Evolutionary conservation across 192 early-diverging fungal species (phyloP).

Genomic region (Jimgerdemannia flammicorona): DNA sequence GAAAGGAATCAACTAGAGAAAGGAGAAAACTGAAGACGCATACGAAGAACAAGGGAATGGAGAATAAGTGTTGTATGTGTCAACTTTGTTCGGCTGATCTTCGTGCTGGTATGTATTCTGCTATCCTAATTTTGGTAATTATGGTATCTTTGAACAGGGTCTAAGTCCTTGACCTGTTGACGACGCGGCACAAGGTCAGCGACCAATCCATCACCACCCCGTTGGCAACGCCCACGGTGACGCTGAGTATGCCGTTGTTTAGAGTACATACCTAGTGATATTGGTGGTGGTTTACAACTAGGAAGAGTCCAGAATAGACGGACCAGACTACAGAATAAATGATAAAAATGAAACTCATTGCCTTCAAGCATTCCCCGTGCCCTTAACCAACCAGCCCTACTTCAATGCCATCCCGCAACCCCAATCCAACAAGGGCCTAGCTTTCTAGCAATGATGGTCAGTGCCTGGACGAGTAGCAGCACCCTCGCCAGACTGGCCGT

Average conservation of each 20-base stretch:
- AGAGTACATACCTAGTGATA: too few relatives aligned
- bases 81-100: constrained; percentile 47
- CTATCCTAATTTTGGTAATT: too few relatives aligned
- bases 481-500: constrained; percentile 46
- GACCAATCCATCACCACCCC: not conserved
- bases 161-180: constrained; percentile 33
- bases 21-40: constrained; percentile 81
- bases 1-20: constrained; percentile 85
- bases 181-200: constrained; percentile 12
- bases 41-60: constrained; percentile 68
- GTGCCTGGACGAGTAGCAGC: constrained; percentile 15
- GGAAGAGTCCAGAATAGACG: too few relatives aligned
- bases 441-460: constrained; percentile 23
- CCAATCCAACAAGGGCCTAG: constrained; percentile 54
- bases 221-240: constrained; percentile 2
- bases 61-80: constrained; percentile 50
- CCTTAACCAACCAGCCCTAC: too few relatives aligned
- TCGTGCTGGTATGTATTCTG: constrained; percentile 8
- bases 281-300: constrained; percentile 21
- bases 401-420: constrained; percentile 58
- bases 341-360: too few relatives aligned
- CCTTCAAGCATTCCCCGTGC: too few relatives aligned
- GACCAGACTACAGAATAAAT: too few relatives aligned
- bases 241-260: too few relatives aligned
- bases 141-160: constrained; percentile 32